Base-by-base conservation (phyloP, 2,329 filamentous ascomycete genomes). In the Aspergillus cejpii region DNA sequence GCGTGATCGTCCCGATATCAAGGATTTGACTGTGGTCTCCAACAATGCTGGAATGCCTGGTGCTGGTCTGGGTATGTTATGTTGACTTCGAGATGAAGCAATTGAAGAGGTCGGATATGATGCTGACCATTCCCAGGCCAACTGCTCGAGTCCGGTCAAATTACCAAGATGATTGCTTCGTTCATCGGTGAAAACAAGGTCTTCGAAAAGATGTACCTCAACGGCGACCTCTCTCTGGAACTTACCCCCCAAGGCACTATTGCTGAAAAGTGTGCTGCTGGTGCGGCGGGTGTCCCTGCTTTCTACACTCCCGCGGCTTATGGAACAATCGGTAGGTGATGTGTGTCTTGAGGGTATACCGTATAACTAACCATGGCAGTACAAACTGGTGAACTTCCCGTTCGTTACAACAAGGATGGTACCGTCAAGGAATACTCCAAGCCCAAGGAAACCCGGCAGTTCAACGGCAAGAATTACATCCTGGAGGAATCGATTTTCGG, bases 221-320 rank as follows among this genome's bases (percentile, higher is more conserved):
- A 77, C 5, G 89, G 89, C 50, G 76, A 92, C 63, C 79, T 94
- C 45, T 84, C 90, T 64, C 79, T 95, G 42, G 89, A 95, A 71
- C 79, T 95, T 52, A 91, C 86, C 19, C 89, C 89, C 1, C 89
- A 94, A 68, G 89, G 89, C 51, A 94, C 87, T 14, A 78, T 95
- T 41, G 89, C 88, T 28, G 89, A 95, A 71, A 80, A 89, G 55
- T 89, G 88, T 68, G 79, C 87, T 44, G 83, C 87, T 33, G 88
- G 87, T 53, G 89, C 88, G 44, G 86, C 86, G 61, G 89, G 89
- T 43, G 84, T 95, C 54, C 89, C 89, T 24, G 89, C 89, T 47
- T 94, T 92, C 65, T 92, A 83, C 59, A 90, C 87, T 0, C 83
- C 85, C 1, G 87, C 86, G 3, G 86, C 83, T 44, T 84, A 85